Conservation (phyloP, 2,329 filamentous ascomycete species). For the Monilinia polystroma region DNA sequence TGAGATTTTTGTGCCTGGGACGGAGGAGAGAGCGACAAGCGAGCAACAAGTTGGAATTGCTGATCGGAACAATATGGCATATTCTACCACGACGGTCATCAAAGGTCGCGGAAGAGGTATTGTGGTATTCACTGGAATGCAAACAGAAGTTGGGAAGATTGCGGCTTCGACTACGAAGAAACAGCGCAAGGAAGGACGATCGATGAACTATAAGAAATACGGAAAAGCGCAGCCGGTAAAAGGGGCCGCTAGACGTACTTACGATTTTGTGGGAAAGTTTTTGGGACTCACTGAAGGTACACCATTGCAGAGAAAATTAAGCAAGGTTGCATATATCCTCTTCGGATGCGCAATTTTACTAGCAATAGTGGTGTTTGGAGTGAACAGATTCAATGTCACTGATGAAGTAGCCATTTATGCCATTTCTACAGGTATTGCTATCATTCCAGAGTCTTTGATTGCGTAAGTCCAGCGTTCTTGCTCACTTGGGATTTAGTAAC, state of each 20-base stretch:
- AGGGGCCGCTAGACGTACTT: constrained; percentile 49
- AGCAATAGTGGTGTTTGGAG: constrained; percentile 44
- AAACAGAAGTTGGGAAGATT: constrained; percentile 57
- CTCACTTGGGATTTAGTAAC: constrained; percentile 2
- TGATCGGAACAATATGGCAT: constrained; percentile 56
- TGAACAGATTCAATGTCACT: constrained; percentile 43
- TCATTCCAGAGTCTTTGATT: constrained; percentile 60
- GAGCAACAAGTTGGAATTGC: constrained; percentile 47
- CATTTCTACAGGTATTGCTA: constrained; percentile 48
- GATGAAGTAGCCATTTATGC: constrained; percentile 39
- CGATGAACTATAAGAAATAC: constrained; percentile 48
- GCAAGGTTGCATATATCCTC: constrained; percentile 62
- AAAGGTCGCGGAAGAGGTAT: constrained; percentile 55
- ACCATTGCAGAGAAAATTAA: constrained; percentile 63
- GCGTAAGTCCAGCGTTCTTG: constrained; percentile 30
- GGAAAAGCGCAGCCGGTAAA: constrained; percentile 48
- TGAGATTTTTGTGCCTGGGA: constrained; percentile 42
- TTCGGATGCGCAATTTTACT: constrained; percentile 54
- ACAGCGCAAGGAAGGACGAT: constrained; percentile 54
- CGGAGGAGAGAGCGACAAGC: constrained; percentile 42
- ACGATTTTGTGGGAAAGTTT: constrained; percentile 53
- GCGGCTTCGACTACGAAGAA: constrained; percentile 49
- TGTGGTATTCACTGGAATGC: constrained; percentile 54
- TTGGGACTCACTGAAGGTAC: constrained; percentile 62
- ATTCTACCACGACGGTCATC: constrained; percentile 55